Evolutionary conservation across 352 stramenopile genomes (phyloP), one percentile per base, ranked within the genome.

Genomic region (Peronospora farinosa): DNA sequence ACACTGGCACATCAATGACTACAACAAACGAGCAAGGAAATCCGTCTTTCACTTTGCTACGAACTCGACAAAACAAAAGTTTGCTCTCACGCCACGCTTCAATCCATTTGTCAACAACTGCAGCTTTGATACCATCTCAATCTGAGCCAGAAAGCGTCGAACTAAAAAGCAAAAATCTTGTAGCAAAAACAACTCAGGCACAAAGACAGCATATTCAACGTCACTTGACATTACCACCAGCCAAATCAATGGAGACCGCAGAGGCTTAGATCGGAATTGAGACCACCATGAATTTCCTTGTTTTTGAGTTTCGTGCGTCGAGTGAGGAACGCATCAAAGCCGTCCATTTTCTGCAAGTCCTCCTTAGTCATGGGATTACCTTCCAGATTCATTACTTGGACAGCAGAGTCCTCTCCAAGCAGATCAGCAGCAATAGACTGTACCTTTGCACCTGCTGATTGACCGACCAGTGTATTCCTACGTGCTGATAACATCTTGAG

Each of bases 361-460:
- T 78, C 64, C 51, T 93, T 93, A 19, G 47, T 86, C 69, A 93
- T 72, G 0, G 76, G 69, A 47, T 93, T 92, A 7, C 80, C 70
- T 41, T 93, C 80, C 15, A 93, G 52, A 42, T 93, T 87, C 67
- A 93, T 71, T 38, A 92, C 84, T 36, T 93, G 72, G 19, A 93
- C 74, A 12, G n/a, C 45, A 31, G 80, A 90, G 15, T 37, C 30
- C 30, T 67, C 55, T 39, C 56, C 53, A 33, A 93, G 59, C 17
- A 93, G 49, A 46, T 78, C 68, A 6, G 37, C 53, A 23, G 80
- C 71, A 44, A 93, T 86, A 16, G 65, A 54, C 37, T 88, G 78
- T 15, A 40, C 45, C 6, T 54, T 39, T 5, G 27, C 40, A 8
- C 32, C 57, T 13, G 30, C 40, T 9, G 55, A 63, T 0, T 33